Percentiles rank a stretch among this genome's conserved stretches.
These are phyloP conservation scores for Herpetospermum pedunculosum DNA, from an alignment of 306 rosid species.

Conservation along the genomic window DNA sequence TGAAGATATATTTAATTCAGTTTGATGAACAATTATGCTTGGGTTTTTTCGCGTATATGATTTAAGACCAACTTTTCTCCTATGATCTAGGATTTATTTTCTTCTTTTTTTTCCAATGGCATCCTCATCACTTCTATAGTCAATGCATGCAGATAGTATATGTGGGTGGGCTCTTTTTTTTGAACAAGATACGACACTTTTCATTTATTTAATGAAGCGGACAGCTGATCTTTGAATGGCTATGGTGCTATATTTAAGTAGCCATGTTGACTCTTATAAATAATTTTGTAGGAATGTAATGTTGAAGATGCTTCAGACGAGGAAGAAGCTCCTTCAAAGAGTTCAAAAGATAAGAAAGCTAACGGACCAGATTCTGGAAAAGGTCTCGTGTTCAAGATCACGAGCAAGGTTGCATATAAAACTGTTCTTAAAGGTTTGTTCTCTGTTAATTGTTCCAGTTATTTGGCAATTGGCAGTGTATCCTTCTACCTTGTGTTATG, in stretches of 20 bases:
- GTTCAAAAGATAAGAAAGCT: conserved; percentile 81
- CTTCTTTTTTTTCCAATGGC: neutral
- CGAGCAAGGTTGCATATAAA: conserved; percentile 80
- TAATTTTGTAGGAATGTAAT: conserved; percentile 58
- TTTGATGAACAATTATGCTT: neutral
- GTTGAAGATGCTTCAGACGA: conserved; percentile 78
- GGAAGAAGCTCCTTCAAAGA: conserved; percentile 50
- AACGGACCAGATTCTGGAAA: conserved; percentile 68
- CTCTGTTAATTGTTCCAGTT: neutral
- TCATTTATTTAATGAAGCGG: too few species aligned
- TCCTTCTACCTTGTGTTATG: neutral
- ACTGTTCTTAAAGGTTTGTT: conserved; percentile 76
- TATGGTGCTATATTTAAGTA: neutral
- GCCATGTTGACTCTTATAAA: conserved; percentile 4
- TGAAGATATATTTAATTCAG: neutral
- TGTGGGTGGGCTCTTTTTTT: too few species aligned
- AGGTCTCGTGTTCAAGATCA: conserved; percentile 68
- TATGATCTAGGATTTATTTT: neutral
- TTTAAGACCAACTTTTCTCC: neutral
- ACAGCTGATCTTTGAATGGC: neutral
- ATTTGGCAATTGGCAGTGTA: neutral
- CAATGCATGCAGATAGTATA: too few species aligned
- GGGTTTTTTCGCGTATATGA: neutral
- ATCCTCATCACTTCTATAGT: neutral
- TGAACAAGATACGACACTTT: too few species aligned